These are phyloP conservation scores for Flaveria trinervia DNA, from an alignment of 129 eudicot species.

Conservation along the genomic window DNA sequence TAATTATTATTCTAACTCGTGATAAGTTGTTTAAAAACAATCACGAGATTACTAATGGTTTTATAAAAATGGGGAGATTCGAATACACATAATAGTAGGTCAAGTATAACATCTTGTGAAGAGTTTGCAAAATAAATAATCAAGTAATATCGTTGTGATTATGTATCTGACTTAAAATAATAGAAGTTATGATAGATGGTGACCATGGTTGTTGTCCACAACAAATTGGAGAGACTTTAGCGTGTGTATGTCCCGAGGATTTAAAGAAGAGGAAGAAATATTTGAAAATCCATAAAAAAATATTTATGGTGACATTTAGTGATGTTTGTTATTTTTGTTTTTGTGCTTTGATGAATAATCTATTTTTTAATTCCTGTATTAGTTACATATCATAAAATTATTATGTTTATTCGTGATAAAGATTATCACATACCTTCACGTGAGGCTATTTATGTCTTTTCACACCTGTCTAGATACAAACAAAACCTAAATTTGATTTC, in stretches of 20 bases:
- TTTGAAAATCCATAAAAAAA: not conserved
- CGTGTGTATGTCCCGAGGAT: no score
- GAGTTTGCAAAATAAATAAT: not conserved
- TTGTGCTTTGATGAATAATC: no score
- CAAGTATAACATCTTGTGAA: not conserved
- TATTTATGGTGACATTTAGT: no score
- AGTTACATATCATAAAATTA: no score
- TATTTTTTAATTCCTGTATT: no score
- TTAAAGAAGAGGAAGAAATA: no score
- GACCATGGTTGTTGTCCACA: not conserved
- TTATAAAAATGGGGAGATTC: not conserved
- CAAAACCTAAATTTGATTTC: no score
- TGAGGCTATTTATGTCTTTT: no score
- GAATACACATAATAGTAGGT: not conserved
- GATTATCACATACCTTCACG: no score
- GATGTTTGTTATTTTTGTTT: no score
- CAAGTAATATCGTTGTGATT: not conserved
- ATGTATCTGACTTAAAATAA: not conserved
- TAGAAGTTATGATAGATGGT: not conserved
- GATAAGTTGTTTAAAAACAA: not conserved
- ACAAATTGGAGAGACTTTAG: not conserved
- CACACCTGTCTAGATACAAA: no score
- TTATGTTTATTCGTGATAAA: no score
- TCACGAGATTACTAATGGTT: slow-evolving; percentile 3
- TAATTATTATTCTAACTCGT: not conserved